Evolutionary conservation across 495 filamentous ascomycete species (phyloP), one percentile per base, ranked within the genome.

Genomic region (Aspergillus saccharolyticus): DNA sequence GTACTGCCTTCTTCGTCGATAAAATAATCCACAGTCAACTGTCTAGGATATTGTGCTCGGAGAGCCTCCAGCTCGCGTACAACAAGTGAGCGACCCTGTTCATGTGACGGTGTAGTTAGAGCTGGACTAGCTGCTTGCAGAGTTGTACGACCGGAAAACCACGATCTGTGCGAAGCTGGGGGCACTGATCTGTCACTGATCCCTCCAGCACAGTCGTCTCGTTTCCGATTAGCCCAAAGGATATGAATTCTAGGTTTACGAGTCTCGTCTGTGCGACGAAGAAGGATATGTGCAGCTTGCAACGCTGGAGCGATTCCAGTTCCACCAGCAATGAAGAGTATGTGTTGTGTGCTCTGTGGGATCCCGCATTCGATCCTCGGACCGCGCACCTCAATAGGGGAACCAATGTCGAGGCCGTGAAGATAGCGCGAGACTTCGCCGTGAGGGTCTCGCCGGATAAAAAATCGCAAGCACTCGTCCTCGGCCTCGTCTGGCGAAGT

Each of bases 281-380:
- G 68, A 4, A 94, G 63, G 9, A 79, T 80, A 55, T 84, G 72
- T 39, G 83, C 89, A 21, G 85, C 80, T 71, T 97, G 93, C 61
- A 97, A 66, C 30, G 93, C 94, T 0, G 93, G 89, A 20, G 90
- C 91, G 67, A 98, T 94, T 0, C 93, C 94, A 6, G 94, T 98
- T 0, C 94, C 94, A 0, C 92, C 94, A 15, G 93, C 94, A 30
- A 97, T 74, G 69, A 97, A 96, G 2, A 97, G 65, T 2, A 96
- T 77, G 30, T 81, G 71, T 18, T 70, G 74, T 42, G 73, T 85
- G 44, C 73, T 64, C 15, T 66, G 55, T 12, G 77, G 87, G 33
- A 87, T 82, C 61, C 72, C 79, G 57, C 78, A 89, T 43, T 95
- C 91, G 10, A 84, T 62, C 58, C 85, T 80, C 17, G 91, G 91